phyloP scores from a whole-genome alignment of 2,329 filamentous ascomycete species.

The Septoria petroselini region DNA sequence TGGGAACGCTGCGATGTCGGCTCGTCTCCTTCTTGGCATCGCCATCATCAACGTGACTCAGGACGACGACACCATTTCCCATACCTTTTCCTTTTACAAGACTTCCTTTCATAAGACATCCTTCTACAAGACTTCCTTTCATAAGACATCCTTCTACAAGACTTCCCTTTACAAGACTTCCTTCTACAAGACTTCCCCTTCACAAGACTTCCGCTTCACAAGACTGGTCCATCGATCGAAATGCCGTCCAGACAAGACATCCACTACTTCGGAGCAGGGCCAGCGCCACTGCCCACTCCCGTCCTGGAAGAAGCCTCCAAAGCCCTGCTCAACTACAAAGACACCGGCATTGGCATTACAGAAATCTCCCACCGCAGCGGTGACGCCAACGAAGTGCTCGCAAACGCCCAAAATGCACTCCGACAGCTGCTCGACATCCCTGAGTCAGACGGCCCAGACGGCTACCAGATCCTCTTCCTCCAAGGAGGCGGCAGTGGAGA shows the following conservation, averaged over 20 bases:
- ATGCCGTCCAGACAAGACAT: conserved; percentile 75
- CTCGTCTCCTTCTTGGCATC: background rate
- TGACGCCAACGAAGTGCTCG: conserved; percentile 74
- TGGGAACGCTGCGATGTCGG: conserved; percentile 11
- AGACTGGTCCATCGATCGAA: too few species aligned
- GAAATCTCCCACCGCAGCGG: conserved; percentile 87
- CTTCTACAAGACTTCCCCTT: too few species aligned
- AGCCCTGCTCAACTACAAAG: conserved; percentile 77
- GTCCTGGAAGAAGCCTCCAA: conserved; percentile 74
- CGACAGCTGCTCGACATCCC: conserved; percentile 75
- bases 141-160: too few species aligned
- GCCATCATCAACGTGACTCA: background rate
- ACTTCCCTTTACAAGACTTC: too few species aligned
- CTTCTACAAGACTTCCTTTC: too few species aligned
- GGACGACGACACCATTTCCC: background rate
- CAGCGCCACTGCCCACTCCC: conserved; percentile 76
- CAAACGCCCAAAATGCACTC: conserved; percentile 72
- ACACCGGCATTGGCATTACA: conserved; percentile 77
- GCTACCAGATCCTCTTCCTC: conserved; percentile 87
- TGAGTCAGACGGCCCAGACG: conserved; percentile 70
- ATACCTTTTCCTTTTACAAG: too few species aligned
- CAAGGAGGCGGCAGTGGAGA: conserved; percentile 81
- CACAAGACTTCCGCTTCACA: too few species aligned
- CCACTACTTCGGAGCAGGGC: conserved; percentile 86
- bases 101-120: too few species aligned